Conservation (phyloP, 1,284 basidiomycete species). For the Leccinum solheimii region DNA sequence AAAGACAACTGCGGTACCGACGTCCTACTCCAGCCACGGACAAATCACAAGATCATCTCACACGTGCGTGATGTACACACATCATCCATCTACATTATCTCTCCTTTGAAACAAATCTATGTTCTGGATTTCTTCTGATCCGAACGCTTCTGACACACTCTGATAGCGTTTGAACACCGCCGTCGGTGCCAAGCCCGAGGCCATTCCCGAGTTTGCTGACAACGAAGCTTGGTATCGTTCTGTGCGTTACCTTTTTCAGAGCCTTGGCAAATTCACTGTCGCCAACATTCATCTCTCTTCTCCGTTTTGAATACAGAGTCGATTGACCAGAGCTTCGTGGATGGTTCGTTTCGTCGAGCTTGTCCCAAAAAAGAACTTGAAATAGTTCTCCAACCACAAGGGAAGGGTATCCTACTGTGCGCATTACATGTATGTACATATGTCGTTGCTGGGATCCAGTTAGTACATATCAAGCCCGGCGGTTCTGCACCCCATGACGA, state of each 20-base stretch:
- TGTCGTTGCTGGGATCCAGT: neutral
- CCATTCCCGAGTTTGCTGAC: constrained; percentile 25
- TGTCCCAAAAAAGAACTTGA: constrained; percentile 6
- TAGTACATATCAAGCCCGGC: neutral
- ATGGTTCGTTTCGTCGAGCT: constrained; percentile 32
- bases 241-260: constrained; percentile 16
- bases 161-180: constrained; percentile 24
- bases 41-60: constrained; percentile 25
- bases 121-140: neutral
- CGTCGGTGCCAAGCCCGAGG: constrained; percentile 14
- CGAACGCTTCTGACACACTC: neutral
- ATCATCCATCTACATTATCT: neutral
- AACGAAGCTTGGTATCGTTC: constrained; percentile 31
- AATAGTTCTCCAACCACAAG: constrained; percentile 6
- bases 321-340: constrained; percentile 24
- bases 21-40: constrained; percentile 23
- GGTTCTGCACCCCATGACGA: too few relatives aligned
- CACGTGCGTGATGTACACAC: constrained; percentile 20
- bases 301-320: constrained; percentile 12
- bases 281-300: neutral
- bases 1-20: constrained; percentile 17
- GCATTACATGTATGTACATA: neutral
- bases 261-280: neutral
- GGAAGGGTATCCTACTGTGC: neutral
- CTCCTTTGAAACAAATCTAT: neutral